A percentile compares a stretch with the other conserved stretches of the same genome.
phyloP scores from a whole-genome alignment of 331 rosid genomes.

The Rosa hybrid region DNA sequence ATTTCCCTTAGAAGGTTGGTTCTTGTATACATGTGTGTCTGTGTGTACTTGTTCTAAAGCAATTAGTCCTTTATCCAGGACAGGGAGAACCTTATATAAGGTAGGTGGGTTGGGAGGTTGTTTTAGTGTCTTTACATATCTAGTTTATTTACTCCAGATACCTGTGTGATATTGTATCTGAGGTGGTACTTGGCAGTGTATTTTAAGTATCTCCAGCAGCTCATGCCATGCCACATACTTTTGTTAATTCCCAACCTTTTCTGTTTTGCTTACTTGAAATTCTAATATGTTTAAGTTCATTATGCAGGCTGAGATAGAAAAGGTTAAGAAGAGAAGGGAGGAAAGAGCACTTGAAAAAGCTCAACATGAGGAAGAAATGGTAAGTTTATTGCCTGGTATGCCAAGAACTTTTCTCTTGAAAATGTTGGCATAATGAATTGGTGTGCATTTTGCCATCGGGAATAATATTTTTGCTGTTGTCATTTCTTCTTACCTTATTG shows the following conservation, averaged over 20 bases:
- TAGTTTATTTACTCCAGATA: slow-evolving; percentile 5
- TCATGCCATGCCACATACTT: background rate
- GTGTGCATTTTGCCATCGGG: background rate
- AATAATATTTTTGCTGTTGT: background rate
- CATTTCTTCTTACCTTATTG: background rate
- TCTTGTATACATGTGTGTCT: background rate
- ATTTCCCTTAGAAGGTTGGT: background rate
- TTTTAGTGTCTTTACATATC: background rate
- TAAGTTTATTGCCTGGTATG: slow-evolving; percentile 33
- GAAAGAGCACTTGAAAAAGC: slow-evolving; percentile 98
- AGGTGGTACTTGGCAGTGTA: background rate
- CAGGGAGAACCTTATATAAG: background rate
- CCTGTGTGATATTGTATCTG: background rate
- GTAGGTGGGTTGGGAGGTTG: background rate
- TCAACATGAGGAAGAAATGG: slow-evolving; percentile 97
- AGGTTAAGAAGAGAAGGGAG: slow-evolving; percentile 98
- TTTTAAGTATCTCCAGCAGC: background rate
- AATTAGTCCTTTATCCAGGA: background rate
- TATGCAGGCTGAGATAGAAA: slow-evolving; percentile 92
- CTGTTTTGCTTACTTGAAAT: background rate
- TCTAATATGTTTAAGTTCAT: slow-evolving; percentile 21
- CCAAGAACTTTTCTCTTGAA: slow-evolving; percentile 15
- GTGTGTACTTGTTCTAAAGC: background rate
- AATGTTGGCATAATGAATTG: slow-evolving; percentile 13
- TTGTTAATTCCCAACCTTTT: background rate